A percentile compares a stretch with the other conserved stretches of the same genome.
These are phyloP conservation scores for Trichoderma reesei DNA, from an alignment of 495 filamentous ascomycete species.

Conservation along the genomic window DNA sequence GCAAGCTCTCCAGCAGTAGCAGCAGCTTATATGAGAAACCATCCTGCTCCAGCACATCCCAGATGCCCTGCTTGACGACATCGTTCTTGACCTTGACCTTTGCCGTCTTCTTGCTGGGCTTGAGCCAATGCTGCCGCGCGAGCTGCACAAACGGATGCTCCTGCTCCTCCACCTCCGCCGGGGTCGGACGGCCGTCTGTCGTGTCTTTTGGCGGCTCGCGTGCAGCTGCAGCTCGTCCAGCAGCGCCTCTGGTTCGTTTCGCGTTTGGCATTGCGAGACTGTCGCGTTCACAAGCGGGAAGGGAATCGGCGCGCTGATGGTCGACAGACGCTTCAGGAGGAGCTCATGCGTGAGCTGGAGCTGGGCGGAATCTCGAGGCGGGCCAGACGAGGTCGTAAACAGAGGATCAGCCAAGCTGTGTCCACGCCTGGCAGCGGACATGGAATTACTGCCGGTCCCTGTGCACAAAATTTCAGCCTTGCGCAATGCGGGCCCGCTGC, in stretches of 20 bases:
- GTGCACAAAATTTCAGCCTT: slow-evolving; percentile 8
- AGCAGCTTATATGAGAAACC: slow-evolving; percentile 67
- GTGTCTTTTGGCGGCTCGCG: slow-evolving; percentile 12
- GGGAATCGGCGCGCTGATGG: background rate
- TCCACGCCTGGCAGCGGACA: background rate
- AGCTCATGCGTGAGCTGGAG: background rate
- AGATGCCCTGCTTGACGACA: slow-evolving; percentile 79
- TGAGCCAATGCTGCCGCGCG: slow-evolving; percentile 79
- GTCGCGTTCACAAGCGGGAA: slow-evolving; percentile 3
- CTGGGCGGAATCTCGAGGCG: background rate
- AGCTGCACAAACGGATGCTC: slow-evolving; percentile 74
- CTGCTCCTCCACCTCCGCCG: slow-evolving; percentile 48
- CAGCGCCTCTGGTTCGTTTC: slow-evolving; percentile 38
- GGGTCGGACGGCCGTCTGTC: slow-evolving; percentile 16
- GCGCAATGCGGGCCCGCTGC: background rate
- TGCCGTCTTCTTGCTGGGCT: slow-evolving; percentile 42
- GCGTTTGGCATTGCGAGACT: slow-evolving; percentile 34
- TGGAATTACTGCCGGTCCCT: background rate
- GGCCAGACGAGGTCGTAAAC: background rate
- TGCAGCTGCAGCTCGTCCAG: slow-evolving; percentile 27
- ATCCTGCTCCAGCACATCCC: slow-evolving; percentile 78
- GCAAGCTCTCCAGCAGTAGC: slow-evolving; percentile 77
- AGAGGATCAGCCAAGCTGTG: background rate
- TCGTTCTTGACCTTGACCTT: slow-evolving; percentile 71
- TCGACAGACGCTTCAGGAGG: background rate